Conservation (phyloP, 257 asterid species). For the Salvia hispanica region DNA sequence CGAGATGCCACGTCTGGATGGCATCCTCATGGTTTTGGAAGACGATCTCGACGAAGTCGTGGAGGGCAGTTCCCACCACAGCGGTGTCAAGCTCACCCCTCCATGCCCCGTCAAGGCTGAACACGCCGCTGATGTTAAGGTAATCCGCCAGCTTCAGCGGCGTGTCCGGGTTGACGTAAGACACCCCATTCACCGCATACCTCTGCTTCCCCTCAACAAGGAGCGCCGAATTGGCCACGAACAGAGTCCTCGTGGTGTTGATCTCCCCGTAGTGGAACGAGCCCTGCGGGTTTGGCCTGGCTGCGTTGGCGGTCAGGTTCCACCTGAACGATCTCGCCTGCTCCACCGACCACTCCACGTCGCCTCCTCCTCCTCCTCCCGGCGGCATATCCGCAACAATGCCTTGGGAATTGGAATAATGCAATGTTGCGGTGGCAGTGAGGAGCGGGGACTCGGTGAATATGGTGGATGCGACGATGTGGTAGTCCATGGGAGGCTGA, state of each 20-base stretch:
- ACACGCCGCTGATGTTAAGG: conserved; percentile 80
- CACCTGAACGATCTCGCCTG: conserved; percentile 85
- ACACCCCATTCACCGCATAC: conserved; percentile 74
- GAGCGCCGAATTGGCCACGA: conserved; percentile 74
- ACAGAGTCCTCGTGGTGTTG: conserved; percentile 52
- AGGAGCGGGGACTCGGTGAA: conserved; percentile 32
- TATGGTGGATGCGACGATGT: conserved; percentile 79
- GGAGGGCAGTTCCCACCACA: conserved; percentile 69
- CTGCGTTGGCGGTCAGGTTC: conserved; percentile 92
- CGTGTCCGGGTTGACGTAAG: conserved; percentile 66
- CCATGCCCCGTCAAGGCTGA: conserved; percentile 47
- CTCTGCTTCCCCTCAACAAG: conserved; percentile 67
- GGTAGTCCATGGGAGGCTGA: conserved; percentile 73
- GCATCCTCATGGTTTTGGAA: conserved; percentile 66
- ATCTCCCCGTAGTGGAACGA: conserved; percentile 84
- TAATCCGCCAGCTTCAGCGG: conserved; percentile 92
- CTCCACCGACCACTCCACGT: conserved; percentile 63
- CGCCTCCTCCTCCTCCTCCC: conserved; percentile 62
- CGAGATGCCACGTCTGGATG: conserved; percentile 87
- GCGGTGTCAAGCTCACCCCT: conserved; percentile 50
- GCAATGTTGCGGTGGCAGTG: too few species aligned
- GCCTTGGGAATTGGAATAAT: conserved; percentile 45
- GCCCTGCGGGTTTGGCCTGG: conserved; percentile 98
- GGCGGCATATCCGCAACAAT: not conserved
- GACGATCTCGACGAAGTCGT: conserved; percentile 79